phyloP scores from a whole-genome alignment of 176 grass and related monocot genomes.

The Zizania latifolia region DNA sequence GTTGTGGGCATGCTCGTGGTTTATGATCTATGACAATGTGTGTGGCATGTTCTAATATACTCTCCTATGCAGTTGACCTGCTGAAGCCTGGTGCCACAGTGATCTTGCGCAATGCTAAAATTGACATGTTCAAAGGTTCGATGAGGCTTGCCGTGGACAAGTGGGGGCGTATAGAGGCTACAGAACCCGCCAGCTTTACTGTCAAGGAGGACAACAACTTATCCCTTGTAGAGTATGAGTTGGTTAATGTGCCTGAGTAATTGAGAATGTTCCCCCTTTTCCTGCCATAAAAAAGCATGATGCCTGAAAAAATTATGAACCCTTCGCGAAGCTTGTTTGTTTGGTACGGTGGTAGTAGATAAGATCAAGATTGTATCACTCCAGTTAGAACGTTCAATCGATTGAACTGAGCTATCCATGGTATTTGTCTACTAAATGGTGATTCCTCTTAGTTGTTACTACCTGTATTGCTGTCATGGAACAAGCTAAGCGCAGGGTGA shows the following conservation, averaged over 20 bases:
- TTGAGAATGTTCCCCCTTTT: neutral
- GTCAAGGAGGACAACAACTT: slow-evolving; percentile 89
- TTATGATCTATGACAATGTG: neutral
- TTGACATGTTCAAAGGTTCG: slow-evolving; percentile 89
- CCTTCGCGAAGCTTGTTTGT: slow-evolving; percentile 32
- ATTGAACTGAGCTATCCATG: slow-evolving; percentile 16
- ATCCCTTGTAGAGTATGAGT: slow-evolving; percentile 79
- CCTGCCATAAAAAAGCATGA: slow-evolving; percentile 31
- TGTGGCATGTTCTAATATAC: neutral
- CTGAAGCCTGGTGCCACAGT: slow-evolving; percentile 60
- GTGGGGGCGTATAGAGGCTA: slow-evolving; percentile 70
- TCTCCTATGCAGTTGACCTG: slow-evolving; percentile 52
- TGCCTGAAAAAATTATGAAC: slow-evolving; percentile 19
- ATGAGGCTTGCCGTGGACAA: slow-evolving; percentile 93
- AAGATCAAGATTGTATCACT: slow-evolving; percentile 18
- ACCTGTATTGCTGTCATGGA: slow-evolving; percentile 40
- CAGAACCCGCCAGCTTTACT: slow-evolving; percentile 66
- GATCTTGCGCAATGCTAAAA: slow-evolving; percentile 80
- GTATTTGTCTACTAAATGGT: neutral
- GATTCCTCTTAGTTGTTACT: slow-evolving; percentile 11
- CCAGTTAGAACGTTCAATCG: slow-evolving; percentile 15
- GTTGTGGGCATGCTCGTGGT: neutral
- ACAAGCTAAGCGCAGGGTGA: slow-evolving; percentile 18
- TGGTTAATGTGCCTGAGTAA: slow-evolving; percentile 71
- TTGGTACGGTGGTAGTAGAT: slow-evolving; percentile 30